Evolutionary conservation across 345 rosid genomes (phyloP), one percentile per base, ranked within the genome.

Genomic region (Viola odorata): DNA sequence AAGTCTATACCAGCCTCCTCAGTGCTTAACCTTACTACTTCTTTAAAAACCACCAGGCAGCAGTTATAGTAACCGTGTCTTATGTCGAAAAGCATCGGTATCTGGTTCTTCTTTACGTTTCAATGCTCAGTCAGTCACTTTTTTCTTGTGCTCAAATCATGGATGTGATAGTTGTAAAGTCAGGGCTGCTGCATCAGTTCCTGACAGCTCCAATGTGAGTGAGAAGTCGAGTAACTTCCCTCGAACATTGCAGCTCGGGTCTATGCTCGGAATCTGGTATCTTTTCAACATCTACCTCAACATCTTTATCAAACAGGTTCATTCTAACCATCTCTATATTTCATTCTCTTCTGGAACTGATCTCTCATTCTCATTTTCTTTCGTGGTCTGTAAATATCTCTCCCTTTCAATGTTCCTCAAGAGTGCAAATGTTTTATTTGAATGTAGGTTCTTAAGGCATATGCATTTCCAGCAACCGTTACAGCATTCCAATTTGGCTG

Each of bases 391-490:
- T 5, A 41, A 41, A 41, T 5, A 5, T 5, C 45, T 9, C 5
- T 41, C 45, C 9, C 11, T 14, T 6, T 17, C 7, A 17, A 23
- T 1, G 6, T n/a, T 37, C 23, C 11, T 38, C 16, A 51, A 37
- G 12, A 53, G 16, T 41, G 67, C 39, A 36, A 10, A 37, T 58
- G 40, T 67, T 3, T 17, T 39, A n/a, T 37, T n/a, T 54, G 60
- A 41, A 32, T 62, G 15, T 53, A 91, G 97, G 88, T 91, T 32
- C 87, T 89, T 48, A 84, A 72, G 78, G 83, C 75, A 49, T 85
- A 61, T 76, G 84, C 96, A 52, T 91, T 81, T 80, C 96, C 98
- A 64, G 84, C 92, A 37, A 89, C 95, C 12, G 77, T 91, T 1
- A 85, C 96, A 23, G 86, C 96, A 4, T 89, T 85, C 72, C 87